phyloP scores from a whole-genome alignment of 1,284 basidiomycete species.

The Fomitopsis schrenkii region DNA sequence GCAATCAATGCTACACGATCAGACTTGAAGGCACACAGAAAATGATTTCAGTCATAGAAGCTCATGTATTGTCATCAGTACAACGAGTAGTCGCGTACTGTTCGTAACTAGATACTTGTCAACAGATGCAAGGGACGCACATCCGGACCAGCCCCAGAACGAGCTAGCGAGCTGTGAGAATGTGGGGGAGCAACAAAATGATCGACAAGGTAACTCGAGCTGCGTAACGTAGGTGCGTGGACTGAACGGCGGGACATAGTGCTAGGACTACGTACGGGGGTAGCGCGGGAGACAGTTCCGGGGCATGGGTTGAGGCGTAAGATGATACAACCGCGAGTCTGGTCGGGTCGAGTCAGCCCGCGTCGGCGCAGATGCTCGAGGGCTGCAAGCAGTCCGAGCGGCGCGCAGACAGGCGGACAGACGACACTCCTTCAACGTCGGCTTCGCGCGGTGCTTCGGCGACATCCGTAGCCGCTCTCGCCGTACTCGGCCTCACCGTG shows the following conservation, averaged over 20 bases:
- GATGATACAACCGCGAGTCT: not conserved
- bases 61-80: conserved; percentile 5
- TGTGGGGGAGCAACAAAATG: not conserved
- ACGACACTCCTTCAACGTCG: conserved; percentile 14
- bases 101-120: conserved; percentile 1
- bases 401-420: conserved; percentile 9
- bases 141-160: conserved; percentile 1
- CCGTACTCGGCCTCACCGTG: conserved; percentile 16
- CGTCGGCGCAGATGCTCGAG: conserved; percentile 1
- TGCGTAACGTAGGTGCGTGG: conserved; percentile 4
- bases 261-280: conserved; percentile 2
- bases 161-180: conserved; percentile 5
- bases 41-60: not conserved
- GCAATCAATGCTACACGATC: too few relatives aligned
- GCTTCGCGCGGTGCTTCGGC: conserved; percentile 12
- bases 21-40: not conserved
- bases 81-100: not conserved
- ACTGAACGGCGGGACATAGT: not conserved
- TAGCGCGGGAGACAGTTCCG: conserved; percentile 6
- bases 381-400: conserved; percentile 6
- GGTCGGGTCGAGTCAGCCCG: not conserved
- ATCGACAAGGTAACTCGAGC: conserved; percentile 9
- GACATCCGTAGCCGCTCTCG: conserved; percentile 11
- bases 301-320: conserved; percentile 8
- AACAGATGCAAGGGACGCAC: not conserved